phyloP scores from a whole-genome alignment of 345 rosid species.

The Sonneratia caseolaris region DNA sequence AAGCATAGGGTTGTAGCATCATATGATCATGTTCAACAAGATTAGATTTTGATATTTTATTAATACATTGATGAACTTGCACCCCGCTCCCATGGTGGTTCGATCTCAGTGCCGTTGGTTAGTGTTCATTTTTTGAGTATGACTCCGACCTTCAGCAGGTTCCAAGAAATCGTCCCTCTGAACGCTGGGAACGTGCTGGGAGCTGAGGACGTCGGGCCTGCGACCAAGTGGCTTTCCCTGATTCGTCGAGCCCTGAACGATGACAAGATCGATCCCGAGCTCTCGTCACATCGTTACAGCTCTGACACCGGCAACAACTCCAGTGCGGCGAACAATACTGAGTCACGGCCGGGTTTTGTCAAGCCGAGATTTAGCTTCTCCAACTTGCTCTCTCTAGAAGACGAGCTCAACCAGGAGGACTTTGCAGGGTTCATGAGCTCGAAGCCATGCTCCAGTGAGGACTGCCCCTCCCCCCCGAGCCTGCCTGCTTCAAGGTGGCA shows the following conservation, averaged over 20 bases:
- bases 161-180: conserved; percentile 82
- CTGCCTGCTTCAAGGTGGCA: conserved; percentile 9
- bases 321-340: conserved; percentile 5
- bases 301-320: neutral
- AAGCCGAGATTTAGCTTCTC: conserved; percentile 50
- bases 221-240: conserved; percentile 66
- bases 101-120: neutral
- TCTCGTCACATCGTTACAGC: too few species aligned
- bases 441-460: conserved; percentile 12
- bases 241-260: conserved; percentile 56
- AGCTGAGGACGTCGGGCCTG: conserved; percentile 70
- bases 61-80: neutral
- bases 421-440: conserved; percentile 16
- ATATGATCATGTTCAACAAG: neutral
- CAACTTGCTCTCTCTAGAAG: conserved; percentile 34
- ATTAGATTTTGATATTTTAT: neutral
- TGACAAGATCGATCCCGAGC: conserved; percentile 7
- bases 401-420: conserved; percentile 33
- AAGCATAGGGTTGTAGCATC: too few species aligned
- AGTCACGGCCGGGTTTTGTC: conserved; percentile 1
- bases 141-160: conserved; percentile 23
- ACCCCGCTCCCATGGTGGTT: neutral
- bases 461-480: conserved; percentile 10
- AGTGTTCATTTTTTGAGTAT: neutral
- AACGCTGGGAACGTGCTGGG: conserved; percentile 82